A percentile compares a stretch with the other conserved stretches of the same genome.
These are phyloP conservation scores for Ophiostoma sp. DNA, from an alignment of 2,329 filamentous ascomycete species.

Conservation along the genomic window DNA sequence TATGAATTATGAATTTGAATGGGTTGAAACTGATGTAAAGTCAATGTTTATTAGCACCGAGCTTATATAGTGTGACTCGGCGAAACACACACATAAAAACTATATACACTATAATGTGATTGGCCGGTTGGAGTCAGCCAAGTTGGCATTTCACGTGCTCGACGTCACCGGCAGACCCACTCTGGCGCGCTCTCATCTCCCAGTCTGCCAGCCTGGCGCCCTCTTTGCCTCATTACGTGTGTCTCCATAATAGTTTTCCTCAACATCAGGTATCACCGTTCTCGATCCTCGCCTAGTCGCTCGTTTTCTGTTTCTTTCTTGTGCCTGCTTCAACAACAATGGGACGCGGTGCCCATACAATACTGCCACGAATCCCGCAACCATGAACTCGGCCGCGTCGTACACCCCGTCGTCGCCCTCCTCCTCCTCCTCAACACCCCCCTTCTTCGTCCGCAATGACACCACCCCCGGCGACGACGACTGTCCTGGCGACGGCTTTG, in stretches of 20 bases:
- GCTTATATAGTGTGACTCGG: neutral
- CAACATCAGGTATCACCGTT: neutral
- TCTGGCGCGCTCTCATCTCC: neutral
- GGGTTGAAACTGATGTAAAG: too few relatives aligned
- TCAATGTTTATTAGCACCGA: too few relatives aligned
- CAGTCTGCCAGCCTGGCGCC: neutral
- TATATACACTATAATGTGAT: neutral
- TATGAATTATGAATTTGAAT: too few relatives aligned
- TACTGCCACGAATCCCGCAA: neutral
- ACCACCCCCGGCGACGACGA: slow-evolving; percentile 23
- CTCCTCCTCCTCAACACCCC: neutral
- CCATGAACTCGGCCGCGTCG: neutral
- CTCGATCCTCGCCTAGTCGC: neutral
- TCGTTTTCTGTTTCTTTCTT: neutral
- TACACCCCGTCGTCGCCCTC: neutral
- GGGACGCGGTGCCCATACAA: neutral
- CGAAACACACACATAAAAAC: neutral
- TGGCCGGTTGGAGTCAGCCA: neutral
- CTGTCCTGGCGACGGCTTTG: slow-evolving; percentile 30
- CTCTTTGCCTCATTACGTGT: slow-evolving; percentile 5
- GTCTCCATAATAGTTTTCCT: slow-evolving; percentile 4
- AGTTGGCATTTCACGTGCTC: slow-evolving; percentile 1
- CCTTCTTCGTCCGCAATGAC: slow-evolving; percentile 11
- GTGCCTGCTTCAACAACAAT: neutral
- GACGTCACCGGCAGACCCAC: slow-evolving; percentile 11